These are phyloP conservation scores for Rosa rugosa DNA, from an alignment of 306 rosid species.

Conservation along the genomic window DNA sequence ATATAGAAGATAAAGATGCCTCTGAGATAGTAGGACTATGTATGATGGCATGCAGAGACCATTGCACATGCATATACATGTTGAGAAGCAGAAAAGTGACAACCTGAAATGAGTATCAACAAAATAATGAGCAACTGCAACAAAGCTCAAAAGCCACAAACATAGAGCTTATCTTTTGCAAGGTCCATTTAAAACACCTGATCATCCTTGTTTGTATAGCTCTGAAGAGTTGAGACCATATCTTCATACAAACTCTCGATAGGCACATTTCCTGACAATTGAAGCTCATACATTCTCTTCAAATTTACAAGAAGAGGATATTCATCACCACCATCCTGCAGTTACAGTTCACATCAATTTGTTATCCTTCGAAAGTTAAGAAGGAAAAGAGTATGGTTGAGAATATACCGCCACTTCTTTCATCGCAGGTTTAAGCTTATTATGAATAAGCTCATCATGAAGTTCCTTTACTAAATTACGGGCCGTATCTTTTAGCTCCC, in stretches of 20 bases:
- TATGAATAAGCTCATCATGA: constrained; percentile 60
- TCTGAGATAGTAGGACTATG: constrained; percentile 54
- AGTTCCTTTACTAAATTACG: constrained; percentile 75
- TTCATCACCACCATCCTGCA: constrained; percentile 97
- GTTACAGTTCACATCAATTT: constrained; percentile 27
- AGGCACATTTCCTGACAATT: constrained; percentile 65
- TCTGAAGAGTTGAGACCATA: constrained; percentile 58
- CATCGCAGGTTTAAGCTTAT: constrained; percentile 75
- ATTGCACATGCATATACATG: constrained; percentile 63
- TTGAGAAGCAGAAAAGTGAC: constrained; percentile 78
- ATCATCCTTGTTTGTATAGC: constrained; percentile 64
- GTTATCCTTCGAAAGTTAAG: neutral
- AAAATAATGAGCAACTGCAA: constrained; percentile 28
- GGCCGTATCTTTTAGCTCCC: constrained; percentile 92
- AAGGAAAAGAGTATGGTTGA: constrained; percentile 5
- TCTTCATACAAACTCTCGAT: constrained; percentile 58
- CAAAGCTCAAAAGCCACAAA: constrained; percentile 16
- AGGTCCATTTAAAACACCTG: constrained; percentile 60
- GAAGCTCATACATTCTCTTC: constrained; percentile 93
- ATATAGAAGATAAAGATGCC: constrained; percentile 56
- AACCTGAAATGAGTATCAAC: constrained; percentile 58
- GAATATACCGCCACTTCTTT: constrained; percentile 76
- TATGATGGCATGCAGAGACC: constrained; percentile 63
- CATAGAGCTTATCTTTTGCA: constrained; percentile 2
- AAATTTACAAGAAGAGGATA: constrained; percentile 92